Percentiles rank a stretch among this genome's conserved stretches.
Evolutionary conservation across 1,284 basidiomycete genomes (phyloP).

Genomic region (Microbotryomycetes sp.): DNA sequence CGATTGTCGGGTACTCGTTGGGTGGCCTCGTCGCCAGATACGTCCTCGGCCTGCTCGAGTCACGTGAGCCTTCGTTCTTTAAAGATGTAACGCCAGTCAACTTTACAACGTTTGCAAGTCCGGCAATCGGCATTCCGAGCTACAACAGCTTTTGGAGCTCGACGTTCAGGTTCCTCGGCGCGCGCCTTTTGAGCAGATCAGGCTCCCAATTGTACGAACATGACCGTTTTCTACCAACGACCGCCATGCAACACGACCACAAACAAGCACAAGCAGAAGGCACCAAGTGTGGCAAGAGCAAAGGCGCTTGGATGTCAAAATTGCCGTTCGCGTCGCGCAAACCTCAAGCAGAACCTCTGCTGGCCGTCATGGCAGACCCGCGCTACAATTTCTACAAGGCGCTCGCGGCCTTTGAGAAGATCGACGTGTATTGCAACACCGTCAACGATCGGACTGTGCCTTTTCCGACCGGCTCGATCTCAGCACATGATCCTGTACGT

Average conservation of each 20-base stretch:
- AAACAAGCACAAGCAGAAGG: not conserved
- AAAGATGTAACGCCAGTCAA: constrained; percentile 59
- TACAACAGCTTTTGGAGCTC: constrained; percentile 55
- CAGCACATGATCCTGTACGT: constrained; percentile 57
- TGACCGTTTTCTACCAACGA: constrained; percentile 56
- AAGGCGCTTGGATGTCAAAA: not conserved
- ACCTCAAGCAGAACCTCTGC: constrained; percentile 56
- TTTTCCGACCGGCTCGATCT: constrained; percentile 68
- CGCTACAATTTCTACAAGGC: constrained; percentile 70
- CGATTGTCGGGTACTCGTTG: constrained; percentile 53
- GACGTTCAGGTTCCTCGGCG: constrained; percentile 56
- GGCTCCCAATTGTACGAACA: constrained; percentile 70
- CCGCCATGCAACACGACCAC: constrained; percentile 32
- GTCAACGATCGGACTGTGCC: constrained; percentile 59
- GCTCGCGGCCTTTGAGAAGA: constrained; percentile 57
- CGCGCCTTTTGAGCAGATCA: constrained; percentile 67
- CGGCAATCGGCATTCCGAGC: constrained; percentile 55
- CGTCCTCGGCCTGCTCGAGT: constrained; percentile 61
- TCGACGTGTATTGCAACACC: constrained; percentile 78
- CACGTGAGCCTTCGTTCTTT: constrained; percentile 56
- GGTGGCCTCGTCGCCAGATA: constrained; percentile 75
- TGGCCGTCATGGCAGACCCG: constrained; percentile 80
- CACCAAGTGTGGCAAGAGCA: no score
- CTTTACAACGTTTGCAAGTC: constrained; percentile 75
- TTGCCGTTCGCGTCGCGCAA: not conserved